Base-by-base conservation (phyloP, 441 rosid genomes). In the Euphorbia schlechtendalii region DNA sequence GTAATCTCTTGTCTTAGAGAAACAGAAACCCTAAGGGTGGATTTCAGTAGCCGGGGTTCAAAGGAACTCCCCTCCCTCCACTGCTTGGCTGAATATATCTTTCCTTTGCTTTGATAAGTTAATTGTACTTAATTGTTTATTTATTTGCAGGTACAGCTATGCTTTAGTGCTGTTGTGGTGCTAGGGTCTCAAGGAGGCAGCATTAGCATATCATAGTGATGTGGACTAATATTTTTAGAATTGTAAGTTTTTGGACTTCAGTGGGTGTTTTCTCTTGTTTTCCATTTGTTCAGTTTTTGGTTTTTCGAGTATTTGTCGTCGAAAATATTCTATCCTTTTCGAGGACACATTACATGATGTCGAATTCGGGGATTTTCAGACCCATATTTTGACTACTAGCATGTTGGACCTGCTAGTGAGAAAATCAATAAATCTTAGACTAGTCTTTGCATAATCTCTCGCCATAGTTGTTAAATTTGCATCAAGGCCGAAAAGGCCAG, bases 161-260 rank as follows among this genome's bases (percentile, higher is more conserved):
- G 65, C 13, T 51, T 61, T 51, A 49, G 59, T 45, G 15, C 18
- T 61, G 32, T 61, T 41, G 21, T 20, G 5, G 70, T 17, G 65
- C 25, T 40, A 46, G 30, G 61, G 41, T 66, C 48, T 65, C 56
- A 7, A 15, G 34, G 22, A 63, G 59, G 25, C 61, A 71, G 65
- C 64, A 64, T 68, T 62, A 51, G 38, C 63, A 59, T 30, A 55
- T 64, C 61, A 56, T 51, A 77, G 86, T 78, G 70, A 93, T 93
- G 99, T 93, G 97, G 99, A 90, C 99, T 40, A 93, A 93, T 71
- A 93, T 90, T 68, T 93, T 93, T 74, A 81, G 81, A 83, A 86
- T 93, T 65, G 99, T 93, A 76, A 65, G 93, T 67, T 75, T 58
- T 46, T 64, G 57, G 43, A 15, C 52, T 3, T 6, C 45, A 34